These are phyloP conservation scores for Avicennia marina DNA, from an alignment of 257 asterid species.

Conservation along the genomic window DNA sequence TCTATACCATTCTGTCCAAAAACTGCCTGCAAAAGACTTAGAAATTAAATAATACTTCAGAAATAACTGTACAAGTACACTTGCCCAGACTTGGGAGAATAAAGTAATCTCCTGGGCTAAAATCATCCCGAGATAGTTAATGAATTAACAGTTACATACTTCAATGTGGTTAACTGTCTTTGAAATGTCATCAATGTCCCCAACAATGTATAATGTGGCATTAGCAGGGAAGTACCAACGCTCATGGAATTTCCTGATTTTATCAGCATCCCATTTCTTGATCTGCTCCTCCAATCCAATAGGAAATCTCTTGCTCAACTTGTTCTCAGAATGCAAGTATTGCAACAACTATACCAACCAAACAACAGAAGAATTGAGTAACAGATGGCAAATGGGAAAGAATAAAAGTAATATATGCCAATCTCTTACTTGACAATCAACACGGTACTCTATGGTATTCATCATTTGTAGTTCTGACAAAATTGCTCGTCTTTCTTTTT, in stretches of 20 bases:
- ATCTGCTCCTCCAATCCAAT: constrained; percentile 98
- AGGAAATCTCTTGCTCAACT: constrained; percentile 94
- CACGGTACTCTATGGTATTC: constrained; percentile 99
- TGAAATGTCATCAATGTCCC: constrained; percentile 82
- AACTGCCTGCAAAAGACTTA: constrained; percentile 57
- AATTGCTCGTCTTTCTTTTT: constrained; percentile 94
- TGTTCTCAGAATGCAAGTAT: constrained; percentile 95
- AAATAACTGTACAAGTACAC: constrained; percentile 3
- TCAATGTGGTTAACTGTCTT: constrained; percentile 79
- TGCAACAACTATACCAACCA: constrained; percentile 71
- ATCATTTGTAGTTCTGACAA: constrained; percentile 96
- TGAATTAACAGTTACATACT: constrained; percentile 40
- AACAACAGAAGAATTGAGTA: constrained; percentile 18
- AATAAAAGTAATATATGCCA: constrained; percentile 2
- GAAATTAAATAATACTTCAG: constrained; percentile 12
- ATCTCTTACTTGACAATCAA: constrained; percentile 91
- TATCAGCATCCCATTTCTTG: constrained; percentile 98
- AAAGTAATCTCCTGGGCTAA: constrained; percentile 15
- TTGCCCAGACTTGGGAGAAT: constrained; percentile 10
- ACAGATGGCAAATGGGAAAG: neutral
- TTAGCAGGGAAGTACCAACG: constrained; percentile 99
- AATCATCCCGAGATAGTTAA: constrained; percentile 11
- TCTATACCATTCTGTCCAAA: constrained; percentile 69
- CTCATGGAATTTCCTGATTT: constrained; percentile 91
- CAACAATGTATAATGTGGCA: constrained; percentile 96